Conservation (phyloP, 129 eudicot species). For the Solidago caesia region DNA sequence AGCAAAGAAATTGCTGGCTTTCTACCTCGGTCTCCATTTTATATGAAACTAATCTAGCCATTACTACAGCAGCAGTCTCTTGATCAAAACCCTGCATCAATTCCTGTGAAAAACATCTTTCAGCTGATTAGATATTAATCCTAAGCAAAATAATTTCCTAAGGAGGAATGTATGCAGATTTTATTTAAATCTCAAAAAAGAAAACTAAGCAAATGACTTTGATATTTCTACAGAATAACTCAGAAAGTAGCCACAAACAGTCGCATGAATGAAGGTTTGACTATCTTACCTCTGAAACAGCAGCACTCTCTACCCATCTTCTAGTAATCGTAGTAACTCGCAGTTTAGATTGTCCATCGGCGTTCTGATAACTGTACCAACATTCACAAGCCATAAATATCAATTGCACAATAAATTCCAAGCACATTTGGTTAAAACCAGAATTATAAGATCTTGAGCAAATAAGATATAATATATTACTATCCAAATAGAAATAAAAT, state of each 20-base stretch:
- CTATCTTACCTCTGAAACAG: slow-evolving; percentile 66
- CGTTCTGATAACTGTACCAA: slow-evolving; percentile 62
- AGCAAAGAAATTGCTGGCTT: background rate
- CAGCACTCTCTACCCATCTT: slow-evolving; percentile 75
- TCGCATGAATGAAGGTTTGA: background rate
- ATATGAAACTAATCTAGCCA: slow-evolving; percentile 78
- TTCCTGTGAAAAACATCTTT: slow-evolving; percentile 49
- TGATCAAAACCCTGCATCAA: slow-evolving; percentile 96
- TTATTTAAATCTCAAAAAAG: background rate
- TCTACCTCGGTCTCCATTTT: slow-evolving; percentile 94
- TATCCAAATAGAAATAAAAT: background rate
- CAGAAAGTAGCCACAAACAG: background rate
- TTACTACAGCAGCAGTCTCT: slow-evolving; percentile 88
- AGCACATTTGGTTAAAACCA: background rate
- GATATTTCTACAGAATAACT: background rate
- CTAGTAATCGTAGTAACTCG: slow-evolving; percentile 80
- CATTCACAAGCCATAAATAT: background rate
- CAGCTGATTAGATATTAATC: slow-evolving; percentile 11
- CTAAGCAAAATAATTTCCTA: background rate
- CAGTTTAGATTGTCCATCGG: slow-evolving; percentile 65
- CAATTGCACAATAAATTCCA: background rate
- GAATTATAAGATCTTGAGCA: background rate
- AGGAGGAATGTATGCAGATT: background rate
- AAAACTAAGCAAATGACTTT: background rate
- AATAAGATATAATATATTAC: background rate